Evolutionary conservation across 1,139 yeast species (phyloP), one percentile per base, ranked within the genome.

Genomic region (Saccharomyces hybrid): DNA sequence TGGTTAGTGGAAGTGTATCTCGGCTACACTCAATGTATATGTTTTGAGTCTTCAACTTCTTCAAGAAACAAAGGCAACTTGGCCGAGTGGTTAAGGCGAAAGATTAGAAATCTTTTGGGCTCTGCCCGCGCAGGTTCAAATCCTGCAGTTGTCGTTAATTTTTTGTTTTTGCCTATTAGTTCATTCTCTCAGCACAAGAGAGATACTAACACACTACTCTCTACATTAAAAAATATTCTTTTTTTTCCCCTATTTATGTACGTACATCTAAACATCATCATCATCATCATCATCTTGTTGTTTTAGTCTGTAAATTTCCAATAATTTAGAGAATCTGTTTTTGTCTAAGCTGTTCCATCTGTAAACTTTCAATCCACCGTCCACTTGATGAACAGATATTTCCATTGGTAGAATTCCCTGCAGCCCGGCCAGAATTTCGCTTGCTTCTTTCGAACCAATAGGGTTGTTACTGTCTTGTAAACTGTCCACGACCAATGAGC

Each of bases 31-130:
- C 23, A 20, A 20, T 20, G 23, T 20, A 20, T 20, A 20, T 20
- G 23, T 20, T 3, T 20, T 20, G 4, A 20, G 23, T 3, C 23
- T 20, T 3, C 23, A 20, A 20, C 23, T 20, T 20, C 4, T 3
- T 20, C 4, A 20, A 20, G 23, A 20, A 20, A 20, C 4, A 20
- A 13, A 28, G 77, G 76, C 77, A 73, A 71, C 75, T 73, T 75
- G 78, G 78, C 78, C 78, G 78, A 75, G 78, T 73, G 78, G 78
- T 75, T 75, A 75, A 75, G 78, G 78, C 78, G 78, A 73, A 74
- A 75, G 78, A 75, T 75, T 75, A 75, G 78, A 75, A 75, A 75
- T 74, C 78, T 74, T 74, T 75, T 74, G 78, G 78, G 77, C 71
- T 68, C 64, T 67, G 71, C 71, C 71, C 71, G 71, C 71, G 69